Evolutionary conservation across 1,139 yeast species (phyloP).

Genomic region (Pichia sp.): DNA sequence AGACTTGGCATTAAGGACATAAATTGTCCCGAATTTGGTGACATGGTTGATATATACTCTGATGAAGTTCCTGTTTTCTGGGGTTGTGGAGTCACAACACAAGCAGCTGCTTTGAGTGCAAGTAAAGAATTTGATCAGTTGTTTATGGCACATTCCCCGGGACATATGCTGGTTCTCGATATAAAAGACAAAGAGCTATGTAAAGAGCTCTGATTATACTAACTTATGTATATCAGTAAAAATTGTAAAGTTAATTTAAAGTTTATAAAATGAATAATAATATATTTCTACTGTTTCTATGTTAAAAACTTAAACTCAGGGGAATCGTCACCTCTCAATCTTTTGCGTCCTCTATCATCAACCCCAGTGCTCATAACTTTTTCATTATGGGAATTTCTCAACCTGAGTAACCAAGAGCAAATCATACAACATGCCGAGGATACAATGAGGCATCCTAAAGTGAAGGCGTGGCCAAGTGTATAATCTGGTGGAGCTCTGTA

Average conservation of each 20-base stretch:
- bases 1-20: conserved; percentile 5
- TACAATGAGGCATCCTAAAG: conserved; percentile 7
- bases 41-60: background rate
- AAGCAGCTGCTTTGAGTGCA: conserved; percentile 3
- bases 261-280: too few species aligned
- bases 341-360: conserved; percentile 7
- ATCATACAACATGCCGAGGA: conserved; percentile 2
- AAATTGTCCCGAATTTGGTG: conserved; percentile 4
- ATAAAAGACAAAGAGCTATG: conserved; percentile 3
- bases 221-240: background rate
- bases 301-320: conserved; percentile 8
- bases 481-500: conserved; percentile 8
- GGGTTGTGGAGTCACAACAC: conserved; percentile 9
- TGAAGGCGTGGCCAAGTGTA: conserved; percentile 9
- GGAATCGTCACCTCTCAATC: conserved; percentile 8
- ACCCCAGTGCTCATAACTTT: conserved; percentile 7
- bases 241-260: too few species aligned
- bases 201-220: background rate
- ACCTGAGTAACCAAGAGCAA: conserved; percentile 6
- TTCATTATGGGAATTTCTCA: conserved; percentile 6
- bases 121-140: background rate
- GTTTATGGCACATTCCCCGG: conserved; percentile 5
- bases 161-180: conserved; percentile 8
- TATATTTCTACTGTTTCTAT: too few species aligned
- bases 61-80: conserved; percentile 8